Evolutionary conservation across 805 yeast species (phyloP), one percentile per base, ranked within the genome.

Genomic region (Tanozyma kutaoensis): DNA sequence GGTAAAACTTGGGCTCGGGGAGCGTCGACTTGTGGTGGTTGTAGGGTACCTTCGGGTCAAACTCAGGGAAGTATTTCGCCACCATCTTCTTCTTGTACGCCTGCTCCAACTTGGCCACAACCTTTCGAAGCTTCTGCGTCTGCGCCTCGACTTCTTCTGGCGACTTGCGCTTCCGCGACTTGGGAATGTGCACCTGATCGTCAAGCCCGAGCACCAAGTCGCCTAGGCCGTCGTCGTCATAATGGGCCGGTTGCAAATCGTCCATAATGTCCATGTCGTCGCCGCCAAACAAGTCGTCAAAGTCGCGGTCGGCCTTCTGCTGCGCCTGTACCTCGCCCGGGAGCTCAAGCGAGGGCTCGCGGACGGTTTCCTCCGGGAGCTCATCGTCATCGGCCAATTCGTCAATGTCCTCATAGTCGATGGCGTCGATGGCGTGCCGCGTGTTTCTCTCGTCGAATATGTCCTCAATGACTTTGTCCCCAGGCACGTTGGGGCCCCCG

Each of bases 351-450:
- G n/a, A n/a, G n/a, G n/a, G n/a, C n/a, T n/a, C n/a, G n/a, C n/a
- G n/a, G n/a, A n/a, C n/a, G n/a, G n/a, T n/a, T n/a, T n/a, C n/a
- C n/a, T n/a, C n/a, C n/a, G n/a, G n/a, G n/a, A 36, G 16, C 13
- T 24, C 32, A 30, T 81, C 93, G 24, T 86, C 95, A 14, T 86
- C 96, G 0, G 96, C 96, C 26, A 86, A 58, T 49, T 86, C 96
- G 38, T 86, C 96, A 42, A 81, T 93, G 46, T 82, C 95, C 43
- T 82, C 95, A 46, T 80, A 88, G 50, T 88, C 97, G 18, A 85
- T 60, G 8, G 98, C 98, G 48, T 86, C 88, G 5, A 72, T 95
- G 1, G 91, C 86, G 50, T 86, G 97, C 29, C 66, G 64, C 3
- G 80, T 56, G 20, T 41, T 40, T 16, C 46, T 36, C 20, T 52